phyloP scores from a whole-genome alignment of 2,329 filamentous ascomycete species.

The Fusarium subglutinans region DNA sequence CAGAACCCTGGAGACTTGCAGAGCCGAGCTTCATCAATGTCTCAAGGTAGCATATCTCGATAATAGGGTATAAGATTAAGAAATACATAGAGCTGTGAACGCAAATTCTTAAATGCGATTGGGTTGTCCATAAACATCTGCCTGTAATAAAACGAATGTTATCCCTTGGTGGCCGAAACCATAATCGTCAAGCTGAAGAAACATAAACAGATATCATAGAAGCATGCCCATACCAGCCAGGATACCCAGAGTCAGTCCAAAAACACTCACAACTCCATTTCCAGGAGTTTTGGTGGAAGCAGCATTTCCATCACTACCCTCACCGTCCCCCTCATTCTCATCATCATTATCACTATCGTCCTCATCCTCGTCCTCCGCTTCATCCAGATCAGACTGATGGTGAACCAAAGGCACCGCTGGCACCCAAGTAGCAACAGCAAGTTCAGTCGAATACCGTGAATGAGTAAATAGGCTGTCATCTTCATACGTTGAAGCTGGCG shows the following conservation, averaged over 20 bases:
- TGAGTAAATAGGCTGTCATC: not conserved
- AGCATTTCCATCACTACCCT: not conserved
- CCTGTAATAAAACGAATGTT: not conserved
- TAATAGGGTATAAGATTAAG: not conserved
- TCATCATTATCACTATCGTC: not conserved
- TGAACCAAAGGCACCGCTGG: slow-evolving; percentile 4
- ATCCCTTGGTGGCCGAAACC: not conserved
- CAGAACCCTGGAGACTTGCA: not conserved
- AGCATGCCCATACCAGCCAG: slow-evolving; percentile 7
- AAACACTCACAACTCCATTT: not conserved
- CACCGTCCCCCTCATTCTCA: not conserved
- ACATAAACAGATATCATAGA: not conserved
- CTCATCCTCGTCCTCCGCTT: not conserved
- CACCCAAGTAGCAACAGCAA: not conserved
- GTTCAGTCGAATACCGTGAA: not conserved
- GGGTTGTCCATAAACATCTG: not conserved
- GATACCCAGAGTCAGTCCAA: slow-evolving; percentile 1
- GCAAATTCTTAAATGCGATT: not conserved
- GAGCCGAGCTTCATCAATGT: not conserved
- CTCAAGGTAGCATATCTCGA: not conserved
- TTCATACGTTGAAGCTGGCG: not conserved
- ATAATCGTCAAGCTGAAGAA: not conserved
- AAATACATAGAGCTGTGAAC: not conserved
- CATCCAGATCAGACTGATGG: not conserved
- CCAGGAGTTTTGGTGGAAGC: not conserved